Evolutionary conservation across 345 rosid genomes (phyloP).

Genomic region (Clarkia xantiana): DNA sequence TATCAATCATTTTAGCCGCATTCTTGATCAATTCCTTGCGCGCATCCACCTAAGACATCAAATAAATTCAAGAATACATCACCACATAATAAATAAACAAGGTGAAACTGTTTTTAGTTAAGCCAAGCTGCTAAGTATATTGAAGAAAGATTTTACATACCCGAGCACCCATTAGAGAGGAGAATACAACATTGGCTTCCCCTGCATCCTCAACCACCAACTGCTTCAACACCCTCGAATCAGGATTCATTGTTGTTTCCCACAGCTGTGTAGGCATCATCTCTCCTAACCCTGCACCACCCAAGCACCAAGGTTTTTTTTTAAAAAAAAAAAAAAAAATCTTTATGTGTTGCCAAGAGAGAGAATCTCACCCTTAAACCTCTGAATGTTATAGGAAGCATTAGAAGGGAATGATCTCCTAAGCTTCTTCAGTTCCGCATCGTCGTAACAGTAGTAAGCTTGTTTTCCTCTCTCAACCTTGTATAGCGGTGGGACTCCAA

Average conservation of each 20-base stretch:
- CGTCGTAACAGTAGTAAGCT: slow-evolving; percentile 65
- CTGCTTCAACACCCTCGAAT: slow-evolving; percentile 65
- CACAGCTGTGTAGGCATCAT: slow-evolving; percentile 97
- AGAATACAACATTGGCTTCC: slow-evolving; percentile 55
- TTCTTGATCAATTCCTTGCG: slow-evolving; percentile 72
- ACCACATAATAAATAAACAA: background rate
- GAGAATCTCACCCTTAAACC: slow-evolving; percentile 72
- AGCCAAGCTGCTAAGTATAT: too few relatives aligned
- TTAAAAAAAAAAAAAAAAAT: too few relatives aligned
- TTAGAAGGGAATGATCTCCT: slow-evolving; percentile 51
- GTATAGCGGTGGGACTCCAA: slow-evolving; percentile 96
- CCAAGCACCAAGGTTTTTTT: too few relatives aligned
- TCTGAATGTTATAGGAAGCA: slow-evolving; percentile 80
- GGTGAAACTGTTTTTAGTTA: background rate
- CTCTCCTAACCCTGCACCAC: slow-evolving; percentile 76
- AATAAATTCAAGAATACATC: background rate
- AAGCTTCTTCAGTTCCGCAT: slow-evolving; percentile 52
- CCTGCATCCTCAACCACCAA: slow-evolving; percentile 73
- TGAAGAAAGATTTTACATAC: slow-evolving; percentile 21
- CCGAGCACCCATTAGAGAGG: slow-evolving; percentile 90
- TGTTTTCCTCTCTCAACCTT: slow-evolving; percentile 96
- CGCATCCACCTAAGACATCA: slow-evolving; percentile 42
- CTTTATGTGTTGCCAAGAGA: background rate
- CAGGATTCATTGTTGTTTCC: slow-evolving; percentile 96
- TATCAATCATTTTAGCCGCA: slow-evolving; percentile 37